Evolutionary conservation across 2,329 filamentous ascomycete species (phyloP).

Genomic region (Fusarium tjaetaba): DNA sequence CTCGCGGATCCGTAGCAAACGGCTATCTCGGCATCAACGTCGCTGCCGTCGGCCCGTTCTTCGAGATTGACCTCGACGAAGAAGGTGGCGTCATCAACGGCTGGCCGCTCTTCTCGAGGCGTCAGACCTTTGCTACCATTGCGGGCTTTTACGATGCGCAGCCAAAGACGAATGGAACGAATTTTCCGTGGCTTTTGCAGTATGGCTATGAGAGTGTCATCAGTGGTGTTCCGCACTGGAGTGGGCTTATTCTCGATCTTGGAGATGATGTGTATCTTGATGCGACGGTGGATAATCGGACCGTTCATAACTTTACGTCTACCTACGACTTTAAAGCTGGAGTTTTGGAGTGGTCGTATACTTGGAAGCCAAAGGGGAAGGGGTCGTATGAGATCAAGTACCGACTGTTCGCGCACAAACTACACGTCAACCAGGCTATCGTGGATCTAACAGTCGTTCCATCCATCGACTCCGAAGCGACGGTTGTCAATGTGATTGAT

Average conservation of each 20-base stretch:
- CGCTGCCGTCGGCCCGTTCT: background rate
- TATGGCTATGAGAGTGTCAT: constrained; percentile 6
- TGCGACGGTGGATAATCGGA: background rate
- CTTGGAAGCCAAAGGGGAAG: background rate
- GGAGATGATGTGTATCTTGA: background rate
- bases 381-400: background rate
- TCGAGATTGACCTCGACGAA: background rate
- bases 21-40: constrained; percentile 10
- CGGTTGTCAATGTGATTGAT: background rate
- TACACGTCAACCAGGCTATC: background rate
- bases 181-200: constrained; percentile 4
- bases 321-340: background rate
- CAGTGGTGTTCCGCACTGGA: background rate
- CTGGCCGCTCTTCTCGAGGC: constrained; percentile 1
- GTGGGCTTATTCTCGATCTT: background rate
- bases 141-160: background rate
- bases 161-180: background rate
- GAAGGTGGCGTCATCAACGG: background rate
- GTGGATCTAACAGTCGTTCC: background rate
- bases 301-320: background rate
- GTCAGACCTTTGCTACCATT: background rate
- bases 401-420: background rate
- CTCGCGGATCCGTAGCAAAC: background rate
- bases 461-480: background rate
- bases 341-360: background rate